A percentile compares a stretch with the other conserved stretches of the same genome.
These are phyloP conservation scores for Claviceps pazoutovae DNA, from an alignment of 2,329 filamentous ascomycete species.

Conservation along the genomic window DNA sequence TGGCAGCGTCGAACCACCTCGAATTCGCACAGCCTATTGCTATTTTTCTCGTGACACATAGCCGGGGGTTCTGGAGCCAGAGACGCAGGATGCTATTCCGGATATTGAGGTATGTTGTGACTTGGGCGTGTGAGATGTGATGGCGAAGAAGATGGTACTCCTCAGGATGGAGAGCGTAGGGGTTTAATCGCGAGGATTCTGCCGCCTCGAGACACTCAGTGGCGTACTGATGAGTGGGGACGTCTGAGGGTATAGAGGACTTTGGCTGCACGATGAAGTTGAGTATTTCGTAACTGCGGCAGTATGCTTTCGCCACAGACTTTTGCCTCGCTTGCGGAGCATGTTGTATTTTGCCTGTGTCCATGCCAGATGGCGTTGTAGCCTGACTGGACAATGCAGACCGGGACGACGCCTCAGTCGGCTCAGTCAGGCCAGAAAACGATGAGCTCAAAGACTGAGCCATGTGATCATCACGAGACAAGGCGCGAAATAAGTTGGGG, in stretches of 20 bases:
- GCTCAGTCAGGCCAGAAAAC: conserved; percentile 37
- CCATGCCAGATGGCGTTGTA: conserved; percentile 42
- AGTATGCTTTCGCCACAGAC: conserved; percentile 13
- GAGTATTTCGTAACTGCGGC: conserved; percentile 20
- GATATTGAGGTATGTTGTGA: conserved; percentile 92
- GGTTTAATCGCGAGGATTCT: conserved; percentile 76
- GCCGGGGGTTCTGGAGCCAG: conserved; percentile 77
- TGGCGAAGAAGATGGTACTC: conserved; percentile 71
- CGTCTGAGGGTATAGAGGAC: conserved; percentile 67
- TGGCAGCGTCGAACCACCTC: conserved; percentile 80
- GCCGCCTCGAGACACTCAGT: conserved; percentile 81
- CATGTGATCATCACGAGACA: conserved; percentile 11
- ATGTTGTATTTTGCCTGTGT: conserved; percentile 13
- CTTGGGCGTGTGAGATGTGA: conserved; percentile 75
- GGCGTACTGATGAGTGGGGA: conserved; percentile 69
- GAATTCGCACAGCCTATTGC: conserved; percentile 81
- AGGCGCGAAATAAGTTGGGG: conserved; percentile 7
- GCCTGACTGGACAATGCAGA: conserved; percentile 47
- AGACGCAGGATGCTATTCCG: conserved; percentile 84
- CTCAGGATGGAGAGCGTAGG: conserved; percentile 71
- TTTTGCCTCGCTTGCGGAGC: conserved; percentile 7
- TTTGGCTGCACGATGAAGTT: conserved; percentile 53
- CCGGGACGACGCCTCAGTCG: conserved; percentile 39
- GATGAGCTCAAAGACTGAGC: conserved; percentile 37
- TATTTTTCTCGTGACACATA: conserved; percentile 68